A percentile compares a stretch with the other conserved stretches of the same genome.
Conservation (phyloP, 192 early-diverging fungal genomes). For the Funneliformis mosseae region DNA sequence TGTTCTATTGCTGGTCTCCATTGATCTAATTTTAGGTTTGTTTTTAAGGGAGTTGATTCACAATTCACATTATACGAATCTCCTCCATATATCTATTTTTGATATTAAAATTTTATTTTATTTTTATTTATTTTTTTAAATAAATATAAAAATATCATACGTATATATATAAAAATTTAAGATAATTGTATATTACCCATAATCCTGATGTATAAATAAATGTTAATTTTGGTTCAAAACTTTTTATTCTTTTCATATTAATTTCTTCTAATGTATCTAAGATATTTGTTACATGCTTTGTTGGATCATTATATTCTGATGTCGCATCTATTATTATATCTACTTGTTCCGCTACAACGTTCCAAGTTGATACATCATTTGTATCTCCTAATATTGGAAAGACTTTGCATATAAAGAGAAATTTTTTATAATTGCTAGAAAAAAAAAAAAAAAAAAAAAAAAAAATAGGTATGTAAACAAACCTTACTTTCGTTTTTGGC, state of each 20-base stretch:
- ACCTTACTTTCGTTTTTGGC: slow-evolving; percentile 35
- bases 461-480: no score
- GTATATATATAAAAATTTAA: background rate
- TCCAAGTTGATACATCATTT: slow-evolving; percentile 26
- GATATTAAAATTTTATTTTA: background rate
- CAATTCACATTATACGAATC: background rate
- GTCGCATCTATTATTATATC: slow-evolving; percentile 42
- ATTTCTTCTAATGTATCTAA: slow-evolving; percentile 30
- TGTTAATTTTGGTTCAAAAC: slow-evolving; percentile 22
- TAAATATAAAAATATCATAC: background rate
- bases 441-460: slow-evolving; percentile 3
- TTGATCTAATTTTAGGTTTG: slow-evolving; percentile 21
- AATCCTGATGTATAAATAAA: slow-evolving; percentile 44
- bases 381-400: slow-evolving; percentile 30
- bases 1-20: slow-evolving; percentile 44
- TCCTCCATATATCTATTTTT: background rate
- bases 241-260: slow-evolving; percentile 35
- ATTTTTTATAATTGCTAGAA: background rate
- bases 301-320: slow-evolving; percentile 3
- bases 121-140: no score
- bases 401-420: slow-evolving; percentile 13
- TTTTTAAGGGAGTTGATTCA: background rate
- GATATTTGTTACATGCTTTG: slow-evolving; percentile 29
- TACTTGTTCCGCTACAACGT: slow-evolving; percentile 24
- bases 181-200: slow-evolving; percentile 31